Evolutionary conservation across 176 grass and related monocot genomes (phyloP), one percentile per base, ranked within the genome.

Genomic region (Aegilops longissima): DNA sequence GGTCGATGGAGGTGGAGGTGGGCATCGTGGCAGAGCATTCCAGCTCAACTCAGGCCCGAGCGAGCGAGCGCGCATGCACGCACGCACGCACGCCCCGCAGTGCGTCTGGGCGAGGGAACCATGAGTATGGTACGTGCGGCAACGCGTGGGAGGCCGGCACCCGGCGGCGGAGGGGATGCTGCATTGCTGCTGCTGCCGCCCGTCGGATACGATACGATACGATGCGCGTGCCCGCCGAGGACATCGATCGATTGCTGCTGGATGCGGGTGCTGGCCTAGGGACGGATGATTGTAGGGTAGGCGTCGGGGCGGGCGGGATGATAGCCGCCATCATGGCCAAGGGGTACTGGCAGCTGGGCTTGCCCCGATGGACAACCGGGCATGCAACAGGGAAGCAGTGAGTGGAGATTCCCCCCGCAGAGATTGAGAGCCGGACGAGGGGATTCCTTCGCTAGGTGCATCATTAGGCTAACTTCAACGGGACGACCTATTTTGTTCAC

Each of bases 21-120:
- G 74, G 73, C 83, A 39, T 68, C 73, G 83, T 85, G 83, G 62
- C 83, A 67, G 73, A 85, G 83, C 83, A 76, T 76, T 84, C 83
- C 56, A 84, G 31, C 83, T 47, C 73, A 78, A 36, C 21, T 4
- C 61, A 62, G 61, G 3, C n/a, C 61, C 51, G 76, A 45, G 71
- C 83, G 23, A 24, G 62, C 73, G 10, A 5, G 29, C 6, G 13
- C 12, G 31, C 58, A 38, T 8, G 30, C 71, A 8, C 23, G 35
- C 74, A 25, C 27, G 31, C 8, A 45, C 33, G 31, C 59, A 38
- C 29, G 30, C 72, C 4, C 23, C 14, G 35, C 54, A 58, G 54
- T 59, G 54, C 54, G 54, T 59, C 54, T 59, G 54, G 18, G 54
- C 54, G 54, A 59, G 54, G 54, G 54, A 59, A 59, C 18, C 54